Conservation (phyloP, 768 basidiomycete species). For the Tylopilus rubrobrunneus region DNA sequence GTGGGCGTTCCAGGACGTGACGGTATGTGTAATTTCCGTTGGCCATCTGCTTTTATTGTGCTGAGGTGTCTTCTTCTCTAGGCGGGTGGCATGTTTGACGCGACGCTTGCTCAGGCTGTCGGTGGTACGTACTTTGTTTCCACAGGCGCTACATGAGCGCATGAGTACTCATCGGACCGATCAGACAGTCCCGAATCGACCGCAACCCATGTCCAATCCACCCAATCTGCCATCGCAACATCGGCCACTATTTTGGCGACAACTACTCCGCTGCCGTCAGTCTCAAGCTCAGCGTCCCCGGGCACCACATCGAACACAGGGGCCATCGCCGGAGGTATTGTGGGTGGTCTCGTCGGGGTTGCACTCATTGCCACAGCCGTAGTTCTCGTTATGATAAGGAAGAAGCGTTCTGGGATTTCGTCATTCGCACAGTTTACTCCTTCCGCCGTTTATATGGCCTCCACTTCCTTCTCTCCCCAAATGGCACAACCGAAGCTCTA, state of each 20-base stretch:
- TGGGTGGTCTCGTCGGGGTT: conserved; percentile 56
- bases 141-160: background rate
- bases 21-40: conserved; percentile 29
- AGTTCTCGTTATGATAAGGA: conserved; percentile 34
- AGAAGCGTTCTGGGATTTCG: conserved; percentile 22
- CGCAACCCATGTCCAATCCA: conserved; percentile 30
- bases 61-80: conserved; percentile 14
- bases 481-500: conserved; percentile 29
- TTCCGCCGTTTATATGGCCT: conserved; percentile 1
- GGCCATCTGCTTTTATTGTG: background rate
- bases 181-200: conserved; percentile 43
- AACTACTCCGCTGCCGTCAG: conserved; percentile 10
- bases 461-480: conserved; percentile 9
- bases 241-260: conserved; percentile 15
- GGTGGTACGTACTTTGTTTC: conserved; percentile 19
- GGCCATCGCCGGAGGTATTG: conserved; percentile 60
- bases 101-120: conserved; percentile 32
- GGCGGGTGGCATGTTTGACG: conserved; percentile 38
- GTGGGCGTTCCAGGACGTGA: conserved; percentile 61
- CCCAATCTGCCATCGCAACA: conserved; percentile 10
- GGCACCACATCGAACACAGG: conserved; percentile 32
- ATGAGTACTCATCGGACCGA: background rate
- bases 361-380: conserved; percentile 37
- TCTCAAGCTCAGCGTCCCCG: background rate
- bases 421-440: conserved; percentile 15